These are phyloP conservation scores for Boletus subcaerulescens DNA, from an alignment of 768 basidiomycete species.

Conservation along the genomic window DNA sequence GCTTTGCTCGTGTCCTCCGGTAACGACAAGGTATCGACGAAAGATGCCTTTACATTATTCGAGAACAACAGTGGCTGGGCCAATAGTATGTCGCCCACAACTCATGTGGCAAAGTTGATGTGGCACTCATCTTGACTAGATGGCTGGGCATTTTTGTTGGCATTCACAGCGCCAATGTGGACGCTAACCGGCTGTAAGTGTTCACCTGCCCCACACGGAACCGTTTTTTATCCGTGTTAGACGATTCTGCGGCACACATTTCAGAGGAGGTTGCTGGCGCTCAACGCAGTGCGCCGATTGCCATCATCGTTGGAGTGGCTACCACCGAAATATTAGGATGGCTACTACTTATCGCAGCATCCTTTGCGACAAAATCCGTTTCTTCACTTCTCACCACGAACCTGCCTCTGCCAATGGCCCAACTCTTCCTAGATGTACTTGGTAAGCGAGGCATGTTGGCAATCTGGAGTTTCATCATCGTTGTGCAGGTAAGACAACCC, in stretches of 20 bases:
- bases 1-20: slow-evolving; percentile 56
- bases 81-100: slow-evolving; percentile 41
- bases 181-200: slow-evolving; percentile 69
- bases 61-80: slow-evolving; percentile 73
- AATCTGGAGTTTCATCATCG: slow-evolving; percentile 69
- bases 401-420: slow-evolving; percentile 69
- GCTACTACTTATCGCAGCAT: slow-evolving; percentile 62
- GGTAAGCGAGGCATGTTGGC: slow-evolving; percentile 71
- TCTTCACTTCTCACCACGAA: slow-evolving; percentile 43
- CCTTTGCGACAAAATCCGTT: slow-evolving; percentile 60
- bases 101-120: not conserved
- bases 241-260: slow-evolving; percentile 75
- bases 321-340: slow-evolving; percentile 62
- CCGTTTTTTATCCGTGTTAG: slow-evolving; percentile 31
- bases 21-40: slow-evolving; percentile 57
- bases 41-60: slow-evolving; percentile 64
- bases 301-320: slow-evolving; percentile 62
- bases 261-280: slow-evolving; percentile 71
- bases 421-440: slow-evolving; percentile 61
- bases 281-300: slow-evolving; percentile 60
- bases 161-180: slow-evolving; percentile 79
- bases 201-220: not conserved
- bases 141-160: slow-evolving; percentile 70
- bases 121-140: slow-evolving; percentile 35
- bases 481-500: slow-evolving; percentile 46